Conservation (phyloP, 805 yeast genomes). For the Hanseniaspora meyeri region DNA sequence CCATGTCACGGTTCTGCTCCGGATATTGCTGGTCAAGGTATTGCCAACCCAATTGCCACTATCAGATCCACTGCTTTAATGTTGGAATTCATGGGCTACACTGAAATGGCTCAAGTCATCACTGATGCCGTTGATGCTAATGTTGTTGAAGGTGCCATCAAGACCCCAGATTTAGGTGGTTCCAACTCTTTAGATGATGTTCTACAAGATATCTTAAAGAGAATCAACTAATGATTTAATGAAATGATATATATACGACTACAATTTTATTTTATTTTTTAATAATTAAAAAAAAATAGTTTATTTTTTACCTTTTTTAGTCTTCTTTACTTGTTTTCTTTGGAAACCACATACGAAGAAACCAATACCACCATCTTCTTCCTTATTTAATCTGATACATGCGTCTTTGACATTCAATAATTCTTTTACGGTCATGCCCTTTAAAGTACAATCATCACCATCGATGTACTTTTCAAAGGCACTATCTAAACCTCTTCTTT, state of each 20-base stretch:
- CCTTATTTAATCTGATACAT: conserved; percentile 75
- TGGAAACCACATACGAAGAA: conserved; percentile 92
- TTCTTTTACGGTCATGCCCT: conserved; percentile 19
- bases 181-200: conserved; percentile 76
- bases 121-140: conserved; percentile 91
- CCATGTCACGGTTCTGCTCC: conserved; percentile 99
- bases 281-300: too few species aligned
- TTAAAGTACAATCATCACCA: conserved; percentile 22
- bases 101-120: conserved; percentile 80
- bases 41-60: conserved; percentile 94
- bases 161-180: conserved; percentile 96
- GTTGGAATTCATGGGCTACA: conserved; percentile 91
- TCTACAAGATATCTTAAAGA: conserved; percentile 58
- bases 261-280: too few species aligned
- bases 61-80: conserved; percentile 93
- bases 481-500: conserved; percentile 62
- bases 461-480: conserved; percentile 46
- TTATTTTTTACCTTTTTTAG: not conserved
- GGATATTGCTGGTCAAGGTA: conserved; percentile 90
- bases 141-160: conserved; percentile 57
- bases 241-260: conserved; percentile 1
- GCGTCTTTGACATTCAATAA: conserved; percentile 61
- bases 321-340: conserved; percentile 24
- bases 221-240: conserved; percentile 4
- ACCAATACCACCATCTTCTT: conserved; percentile 95